Percentiles rank a stretch among this genome's conserved stretches.
Evolutionary conservation across 164 flowering plant species (phyloP).

Genomic region (Piper betle): DNA sequence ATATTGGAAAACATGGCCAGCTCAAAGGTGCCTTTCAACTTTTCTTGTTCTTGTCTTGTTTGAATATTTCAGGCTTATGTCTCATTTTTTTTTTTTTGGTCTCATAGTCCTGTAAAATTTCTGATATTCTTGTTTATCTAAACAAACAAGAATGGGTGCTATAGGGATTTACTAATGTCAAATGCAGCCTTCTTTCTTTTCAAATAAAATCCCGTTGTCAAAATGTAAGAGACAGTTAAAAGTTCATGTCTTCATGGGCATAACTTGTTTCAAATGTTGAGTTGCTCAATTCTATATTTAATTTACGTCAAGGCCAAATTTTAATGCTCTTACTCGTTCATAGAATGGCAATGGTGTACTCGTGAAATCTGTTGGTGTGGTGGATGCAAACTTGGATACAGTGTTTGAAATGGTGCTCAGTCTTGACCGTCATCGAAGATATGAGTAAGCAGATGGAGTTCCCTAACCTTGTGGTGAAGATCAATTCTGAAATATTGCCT

Average conservation of each 20-base stretch:
- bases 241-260: too few relatives aligned
- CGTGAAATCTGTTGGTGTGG: conserved; percentile 76
- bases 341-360: conserved; percentile 56
- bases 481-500: conserved; percentile 5
- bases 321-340: conserved; percentile 2
- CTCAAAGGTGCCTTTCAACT: conserved; percentile 38
- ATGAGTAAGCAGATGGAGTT: conserved; percentile 48
- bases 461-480: not conserved
- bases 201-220: too few relatives aligned
- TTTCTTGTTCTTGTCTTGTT: conserved; percentile 1
- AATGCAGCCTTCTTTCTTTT: too few relatives aligned
- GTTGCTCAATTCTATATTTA: not conserved
- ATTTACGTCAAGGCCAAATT: not conserved
- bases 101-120: not conserved
- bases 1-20: conserved; percentile 79
- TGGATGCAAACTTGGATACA: conserved; percentile 74
- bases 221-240: too few relatives aligned
- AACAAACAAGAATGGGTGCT: too few relatives aligned
- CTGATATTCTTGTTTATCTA: too few relatives aligned
- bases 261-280: not conserved
- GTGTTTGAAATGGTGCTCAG: conserved; percentile 72
- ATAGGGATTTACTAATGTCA: too few relatives aligned
- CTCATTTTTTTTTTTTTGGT: not conserved
- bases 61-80: not conserved
- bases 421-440: conserved; percentile 58